Conservation (phyloP, 1,139 yeast genomes). For the Kazachstania sp. region DNA sequence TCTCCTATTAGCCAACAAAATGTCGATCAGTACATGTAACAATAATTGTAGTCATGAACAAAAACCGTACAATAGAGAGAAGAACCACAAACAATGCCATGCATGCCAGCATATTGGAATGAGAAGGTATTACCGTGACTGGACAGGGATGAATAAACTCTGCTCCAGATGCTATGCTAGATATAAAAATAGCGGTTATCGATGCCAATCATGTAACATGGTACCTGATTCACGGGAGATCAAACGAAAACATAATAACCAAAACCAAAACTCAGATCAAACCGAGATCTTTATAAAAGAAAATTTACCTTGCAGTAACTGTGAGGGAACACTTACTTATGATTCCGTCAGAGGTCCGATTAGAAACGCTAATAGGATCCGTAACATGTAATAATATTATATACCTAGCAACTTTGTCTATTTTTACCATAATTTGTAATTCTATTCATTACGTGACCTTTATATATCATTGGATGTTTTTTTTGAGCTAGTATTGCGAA, state of each 20-base stretch:
- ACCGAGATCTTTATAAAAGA: conserved; percentile 5
- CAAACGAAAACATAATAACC: conserved; percentile 1
- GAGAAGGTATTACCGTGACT: conserved; percentile 20
- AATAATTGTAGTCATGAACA: conserved; percentile 17
- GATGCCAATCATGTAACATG: conserved; percentile 20
- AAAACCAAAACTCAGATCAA: neutral
- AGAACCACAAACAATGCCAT: conserved; percentile 17
- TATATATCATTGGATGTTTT: too few relatives aligned
- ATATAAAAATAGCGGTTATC: conserved; percentile 20
- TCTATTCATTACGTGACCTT: too few relatives aligned
- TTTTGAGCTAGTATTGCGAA: too few relatives aligned
- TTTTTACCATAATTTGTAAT: too few relatives aligned
- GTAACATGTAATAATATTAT: neutral
- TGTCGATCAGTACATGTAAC: conserved; percentile 14
- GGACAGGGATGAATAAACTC: conserved; percentile 20
- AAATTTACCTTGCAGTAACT: conserved; percentile 15
- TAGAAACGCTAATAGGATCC: neutral
- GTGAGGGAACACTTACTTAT: conserved; percentile 15
- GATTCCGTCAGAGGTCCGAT: neutral
- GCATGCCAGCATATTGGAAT: conserved; percentile 23
- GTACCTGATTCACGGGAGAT: conserved; percentile 16
- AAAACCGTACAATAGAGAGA: conserved; percentile 10
- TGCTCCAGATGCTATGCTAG: conserved; percentile 24
- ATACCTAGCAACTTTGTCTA: neutral
- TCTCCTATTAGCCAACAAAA: conserved; percentile 17